Conservation (phyloP, 139 green algal genomes). For the Mesotaenium endlicherianum region DNA sequence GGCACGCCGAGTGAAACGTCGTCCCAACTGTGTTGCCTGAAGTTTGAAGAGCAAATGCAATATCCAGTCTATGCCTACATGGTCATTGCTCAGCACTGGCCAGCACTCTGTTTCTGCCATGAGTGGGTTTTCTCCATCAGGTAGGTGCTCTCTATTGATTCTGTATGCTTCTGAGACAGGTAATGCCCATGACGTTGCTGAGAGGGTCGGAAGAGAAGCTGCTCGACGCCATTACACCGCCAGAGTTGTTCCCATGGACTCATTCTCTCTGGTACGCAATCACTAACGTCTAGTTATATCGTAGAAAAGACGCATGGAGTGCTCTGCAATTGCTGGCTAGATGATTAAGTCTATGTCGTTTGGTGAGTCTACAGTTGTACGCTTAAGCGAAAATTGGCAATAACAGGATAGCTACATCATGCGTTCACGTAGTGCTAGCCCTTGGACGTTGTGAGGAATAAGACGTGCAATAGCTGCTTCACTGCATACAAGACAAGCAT, state of each 20-base stretch:
- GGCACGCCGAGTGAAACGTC: no score
- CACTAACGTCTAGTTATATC: background rate
- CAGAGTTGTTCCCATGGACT: slow-evolving; percentile 71
- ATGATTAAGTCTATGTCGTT: background rate
- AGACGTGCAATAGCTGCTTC: no score
- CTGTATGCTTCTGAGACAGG: slow-evolving; percentile 86
- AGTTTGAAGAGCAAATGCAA: no score
- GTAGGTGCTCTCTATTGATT: no score
- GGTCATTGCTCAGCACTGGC: no score
- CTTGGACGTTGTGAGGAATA: no score
- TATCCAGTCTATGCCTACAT: no score
- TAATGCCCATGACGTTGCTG: slow-evolving; percentile 89
- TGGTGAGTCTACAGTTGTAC: background rate
- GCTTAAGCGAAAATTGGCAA: background rate
- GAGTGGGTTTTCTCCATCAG: no score
- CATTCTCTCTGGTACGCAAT: slow-evolving; percentile 50
- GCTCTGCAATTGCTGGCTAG: background rate
- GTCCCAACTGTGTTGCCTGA: no score
- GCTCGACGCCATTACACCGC: slow-evolving; percentile 20
- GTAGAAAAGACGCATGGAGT: background rate
- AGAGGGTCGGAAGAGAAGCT: slow-evolving; percentile 74
- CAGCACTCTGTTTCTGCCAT: no score
- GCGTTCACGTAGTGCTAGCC: no score
- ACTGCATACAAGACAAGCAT: no score
- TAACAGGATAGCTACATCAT: background rate